phyloP scores from a whole-genome alignment of 768 basidiomycete genomes.

The Psilocybe azurescens region DNA sequence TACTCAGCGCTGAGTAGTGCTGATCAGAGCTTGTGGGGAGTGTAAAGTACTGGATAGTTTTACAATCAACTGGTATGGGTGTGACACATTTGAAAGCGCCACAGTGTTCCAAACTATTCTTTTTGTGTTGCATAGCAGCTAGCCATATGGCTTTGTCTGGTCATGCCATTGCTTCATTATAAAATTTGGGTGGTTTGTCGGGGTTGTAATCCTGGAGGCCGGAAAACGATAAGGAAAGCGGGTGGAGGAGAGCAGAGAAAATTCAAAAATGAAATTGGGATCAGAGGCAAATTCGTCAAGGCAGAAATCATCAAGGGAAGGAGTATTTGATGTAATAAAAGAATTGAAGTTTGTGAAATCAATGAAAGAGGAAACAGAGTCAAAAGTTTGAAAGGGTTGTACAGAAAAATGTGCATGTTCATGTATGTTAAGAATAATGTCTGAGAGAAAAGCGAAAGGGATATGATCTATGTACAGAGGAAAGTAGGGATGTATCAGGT shows the following conservation, averaged over 20 bases:
- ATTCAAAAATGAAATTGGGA: background rate
- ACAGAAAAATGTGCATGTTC: background rate
- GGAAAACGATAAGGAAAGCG: background rate
- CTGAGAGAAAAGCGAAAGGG: background rate
- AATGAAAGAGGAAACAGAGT: background rate
- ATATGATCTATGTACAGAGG: background rate
- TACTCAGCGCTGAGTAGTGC: too few species aligned
- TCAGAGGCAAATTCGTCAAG: too few species aligned
- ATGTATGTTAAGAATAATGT: background rate
- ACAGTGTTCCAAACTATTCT: slow-evolving; percentile 20
- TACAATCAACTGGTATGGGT: slow-evolving; percentile 28
- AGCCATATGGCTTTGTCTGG: slow-evolving; percentile 28
- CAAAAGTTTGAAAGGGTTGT: background rate
- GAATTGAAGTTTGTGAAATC: background rate
- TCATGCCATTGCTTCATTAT: slow-evolving; percentile 20
- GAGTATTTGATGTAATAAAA: background rate
- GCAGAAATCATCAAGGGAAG: too few species aligned
- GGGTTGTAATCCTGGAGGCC: slow-evolving; percentile 17
- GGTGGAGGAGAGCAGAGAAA: background rate
- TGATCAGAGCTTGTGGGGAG: too few species aligned
- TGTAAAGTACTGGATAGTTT: too few species aligned
- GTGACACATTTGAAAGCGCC: slow-evolving; percentile 31
- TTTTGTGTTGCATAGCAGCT: slow-evolving; percentile 28
- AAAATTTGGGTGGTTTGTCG: slow-evolving; percentile 21
- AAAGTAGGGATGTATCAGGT: background rate